These are phyloP conservation scores for Blastocystis sp. DNA, from an alignment of 352 stramenopile species.

Conservation along the genomic window DNA sequence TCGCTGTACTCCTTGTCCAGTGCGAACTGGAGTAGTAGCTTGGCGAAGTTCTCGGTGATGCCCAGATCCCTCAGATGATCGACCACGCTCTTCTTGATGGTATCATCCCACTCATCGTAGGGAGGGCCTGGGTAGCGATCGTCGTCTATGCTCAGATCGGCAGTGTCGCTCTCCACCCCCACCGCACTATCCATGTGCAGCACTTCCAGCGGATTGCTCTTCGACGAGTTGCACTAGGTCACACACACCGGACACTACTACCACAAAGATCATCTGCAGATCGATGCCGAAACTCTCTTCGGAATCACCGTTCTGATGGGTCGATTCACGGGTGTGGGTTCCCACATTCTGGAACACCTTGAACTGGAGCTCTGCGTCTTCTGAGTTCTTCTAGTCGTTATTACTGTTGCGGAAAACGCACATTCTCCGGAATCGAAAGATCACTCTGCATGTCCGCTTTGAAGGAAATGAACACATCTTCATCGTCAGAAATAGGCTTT, in stretches of 20 bases:
- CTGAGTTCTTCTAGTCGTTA: conserved; percentile 15
- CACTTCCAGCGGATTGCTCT: conserved; percentile 27
- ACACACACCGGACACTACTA: background rate
- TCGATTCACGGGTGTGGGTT: background rate
- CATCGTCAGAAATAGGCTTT: conserved; percentile 54
- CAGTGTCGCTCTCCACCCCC: conserved; percentile 34
- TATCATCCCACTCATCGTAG: conserved; percentile 56
- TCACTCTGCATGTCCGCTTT: conserved; percentile 58
- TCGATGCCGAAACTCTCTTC: conserved; percentile 41
- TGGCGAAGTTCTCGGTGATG: conserved; percentile 58
- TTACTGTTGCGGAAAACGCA: background rate
- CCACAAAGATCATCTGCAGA: conserved; percentile 61
- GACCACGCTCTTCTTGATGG: conserved; percentile 55
- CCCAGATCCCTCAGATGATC: conserved; percentile 54
- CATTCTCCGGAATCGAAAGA: conserved; percentile 52
- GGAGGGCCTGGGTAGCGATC: conserved; percentile 41
- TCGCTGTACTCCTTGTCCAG: conserved; percentile 61
- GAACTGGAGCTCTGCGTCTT: conserved; percentile 45
- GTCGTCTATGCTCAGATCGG: background rate
- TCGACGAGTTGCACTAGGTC: conserved; percentile 22
- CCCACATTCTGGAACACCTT: conserved; percentile 60
- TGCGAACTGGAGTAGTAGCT: conserved; percentile 44
- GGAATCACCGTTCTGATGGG: background rate
- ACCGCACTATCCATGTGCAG: conserved; percentile 50
- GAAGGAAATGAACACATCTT: conserved; percentile 55